Evolutionary conservation across 495 filamentous ascomycete genomes (phyloP).

Genomic region (Trypethelium eluteriae): DNA sequence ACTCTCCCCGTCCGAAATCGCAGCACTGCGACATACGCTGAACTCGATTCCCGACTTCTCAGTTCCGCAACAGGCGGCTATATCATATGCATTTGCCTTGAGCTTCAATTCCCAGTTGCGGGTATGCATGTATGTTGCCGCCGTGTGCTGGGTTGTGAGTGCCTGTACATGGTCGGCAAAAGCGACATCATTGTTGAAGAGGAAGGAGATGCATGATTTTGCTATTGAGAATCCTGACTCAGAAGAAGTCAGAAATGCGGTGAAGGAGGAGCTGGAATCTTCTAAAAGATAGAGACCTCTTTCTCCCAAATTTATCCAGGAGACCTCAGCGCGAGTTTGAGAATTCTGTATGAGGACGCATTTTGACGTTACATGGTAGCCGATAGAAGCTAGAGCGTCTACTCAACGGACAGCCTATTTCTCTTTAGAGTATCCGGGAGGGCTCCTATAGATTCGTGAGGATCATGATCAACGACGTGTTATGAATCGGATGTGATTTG

Average conservation of each 20-base stretch:
- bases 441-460: no score
- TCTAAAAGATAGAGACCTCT: background rate
- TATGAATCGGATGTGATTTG: no score
- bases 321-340: no score
- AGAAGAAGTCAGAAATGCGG: conserved; percentile 7
- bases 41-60: conserved; percentile 12
- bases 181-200: conserved; percentile 9
- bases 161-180: conserved; percentile 9
- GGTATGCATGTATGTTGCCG: conserved; percentile 15
- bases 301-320: no score
- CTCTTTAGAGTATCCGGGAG: no score
- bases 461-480: no score
- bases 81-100: conserved; percentile 13
- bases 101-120: conserved; percentile 14
- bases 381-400: no score
- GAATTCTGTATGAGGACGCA: no score
- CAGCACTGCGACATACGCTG: conserved; percentile 13
- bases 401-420: no score
- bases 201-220: conserved; percentile 9
- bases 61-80: conserved; percentile 10
- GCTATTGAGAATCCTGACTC: conserved; percentile 10
- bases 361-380: no score
- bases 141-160: conserved; percentile 14
- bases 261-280: conserved; percentile 2
- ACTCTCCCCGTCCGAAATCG: conserved; percentile 10